Percentiles rank a stretch among this genome's conserved stretches.
phyloP scores from a whole-genome alignment of 1,284 basidiomycete genomes.

The Moniliophthora roreri region DNA sequence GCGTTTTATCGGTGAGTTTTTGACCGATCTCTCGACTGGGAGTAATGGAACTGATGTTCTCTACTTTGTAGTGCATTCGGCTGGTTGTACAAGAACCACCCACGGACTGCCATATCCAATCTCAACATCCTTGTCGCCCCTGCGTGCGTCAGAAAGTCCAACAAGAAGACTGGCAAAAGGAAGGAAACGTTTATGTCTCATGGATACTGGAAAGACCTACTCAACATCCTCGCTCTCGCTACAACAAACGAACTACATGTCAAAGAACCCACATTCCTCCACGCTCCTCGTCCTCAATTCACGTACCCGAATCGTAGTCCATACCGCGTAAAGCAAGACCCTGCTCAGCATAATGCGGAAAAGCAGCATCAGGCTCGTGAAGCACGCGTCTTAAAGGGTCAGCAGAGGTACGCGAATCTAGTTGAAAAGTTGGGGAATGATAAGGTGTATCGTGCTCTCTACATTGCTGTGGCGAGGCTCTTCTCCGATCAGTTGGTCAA shows the following conservation, averaged over 20 bases:
- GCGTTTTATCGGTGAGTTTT: conserved; percentile 47
- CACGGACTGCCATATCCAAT: conserved; percentile 61
- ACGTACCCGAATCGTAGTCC: conserved; percentile 1
- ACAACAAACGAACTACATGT: conserved; percentile 42
- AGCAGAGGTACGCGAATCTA: conserved; percentile 35
- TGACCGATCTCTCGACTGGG: conserved; percentile 3
- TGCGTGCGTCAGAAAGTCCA: conserved; percentile 34
- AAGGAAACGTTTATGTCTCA: conserved; percentile 33
- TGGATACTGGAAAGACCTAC: conserved; percentile 70
- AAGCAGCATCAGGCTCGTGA: conserved; percentile 16
- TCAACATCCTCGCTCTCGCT: conserved; percentile 60
- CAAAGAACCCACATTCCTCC: conserved; percentile 29
- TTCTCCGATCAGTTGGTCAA: conserved; percentile 51
- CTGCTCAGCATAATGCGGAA: conserved; percentile 14
- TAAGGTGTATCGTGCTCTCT: conserved; percentile 57
- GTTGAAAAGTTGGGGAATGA: conserved; percentile 39
- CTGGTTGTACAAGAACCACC: conserved; percentile 64
- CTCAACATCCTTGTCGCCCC: conserved; percentile 49
- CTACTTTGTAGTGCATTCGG: conserved; percentile 45
- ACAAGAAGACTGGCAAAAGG: no score
- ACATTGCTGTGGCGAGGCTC: conserved; percentile 59
- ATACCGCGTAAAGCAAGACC: conserved; percentile 1
- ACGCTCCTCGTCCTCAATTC: conserved; percentile 21
- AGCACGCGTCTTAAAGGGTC: conserved; percentile 15
- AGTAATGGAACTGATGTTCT: background rate